Evolutionary conservation across 2,329 filamentous ascomycete genomes (phyloP).

Genomic region (Ramichloridium luteum): DNA sequence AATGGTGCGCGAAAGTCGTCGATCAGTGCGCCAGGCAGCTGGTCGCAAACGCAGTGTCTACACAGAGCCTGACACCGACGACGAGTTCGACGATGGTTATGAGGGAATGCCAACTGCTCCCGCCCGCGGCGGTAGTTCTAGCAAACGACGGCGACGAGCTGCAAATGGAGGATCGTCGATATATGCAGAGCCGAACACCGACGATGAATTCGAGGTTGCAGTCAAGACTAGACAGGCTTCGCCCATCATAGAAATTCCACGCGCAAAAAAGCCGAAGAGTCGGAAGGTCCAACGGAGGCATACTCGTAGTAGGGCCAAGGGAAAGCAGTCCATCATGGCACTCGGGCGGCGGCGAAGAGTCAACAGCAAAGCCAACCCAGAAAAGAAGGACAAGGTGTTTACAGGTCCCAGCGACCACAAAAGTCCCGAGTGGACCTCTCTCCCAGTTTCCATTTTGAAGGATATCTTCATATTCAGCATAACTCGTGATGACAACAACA

Average conservation of each 20-base stretch:
- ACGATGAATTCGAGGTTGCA: slow-evolving; percentile 11
- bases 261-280: background rate
- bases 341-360: slow-evolving; percentile 16
- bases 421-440: slow-evolving; percentile 23
- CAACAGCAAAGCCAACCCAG: slow-evolving; percentile 10
- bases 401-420: slow-evolving; percentile 22
- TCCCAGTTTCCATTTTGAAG: slow-evolving; percentile 24
- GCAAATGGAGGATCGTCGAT: too few relatives aligned
- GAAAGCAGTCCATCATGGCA: slow-evolving; percentile 10
- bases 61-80: slow-evolving; percentile 26
- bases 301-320: slow-evolving; percentile 15
- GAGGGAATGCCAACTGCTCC: slow-evolving; percentile 6
- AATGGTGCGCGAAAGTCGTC: slow-evolving; percentile 22
- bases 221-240: too few relatives aligned
- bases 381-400: slow-evolving; percentile 14
- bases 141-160: background rate
- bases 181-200: slow-evolving; percentile 22
- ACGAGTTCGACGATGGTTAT: slow-evolving; percentile 24
- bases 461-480: slow-evolving; percentile 24
- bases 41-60: slow-evolving; percentile 24
- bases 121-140: too few relatives aligned
- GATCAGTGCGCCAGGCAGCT: slow-evolving; percentile 23
- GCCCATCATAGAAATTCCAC: background rate
- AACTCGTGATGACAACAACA: background rate
- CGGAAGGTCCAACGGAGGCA: slow-evolving; percentile 9